Base-by-base conservation (phyloP, 2,329 filamentous ascomycete species). In the Aotearoamyces nothofagi region DNA sequence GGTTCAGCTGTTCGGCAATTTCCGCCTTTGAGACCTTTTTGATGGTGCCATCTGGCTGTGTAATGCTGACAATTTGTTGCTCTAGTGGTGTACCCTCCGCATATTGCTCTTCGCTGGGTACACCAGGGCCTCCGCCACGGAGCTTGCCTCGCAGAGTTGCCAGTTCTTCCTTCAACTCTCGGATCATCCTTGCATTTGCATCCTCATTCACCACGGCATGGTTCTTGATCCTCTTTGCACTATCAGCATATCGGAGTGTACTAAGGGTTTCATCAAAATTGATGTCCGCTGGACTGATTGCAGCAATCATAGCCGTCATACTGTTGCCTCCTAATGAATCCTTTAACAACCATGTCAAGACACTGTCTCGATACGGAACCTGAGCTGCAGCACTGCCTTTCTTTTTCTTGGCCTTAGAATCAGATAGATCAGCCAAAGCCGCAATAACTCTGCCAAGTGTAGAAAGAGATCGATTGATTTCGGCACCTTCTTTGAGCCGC, bases 281-380 rank as follows among this genome's bases (percentile, higher is more conserved):
- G 60, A 96, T 96, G 55, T 98, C 90, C 31, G 90, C 90, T 4
- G 90, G 90, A 46, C 86, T 94, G 49, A 98, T 94, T 29, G 87
- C 87, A 28, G 90, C 92, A 63, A 98, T 98, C 92, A 98, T 98
- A 34, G 90, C 90, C 14, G 90, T 98, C 81, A 96, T 87, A 52
- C 87, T 96, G 63, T 98, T 98, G 47, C 90, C 90, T 50, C 90
- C 90, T 5, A 98, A 58, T 4, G 87, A 96, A 52, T 98, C 92
- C 50, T 98, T 98, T 40, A 98, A 57, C 24, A 98, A 60, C 90
- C 90, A 98, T 2, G 90, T 98, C 40, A 98, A 58, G 27, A 98
- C 74, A 48, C 83, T 93, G 60, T 98, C 92, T 67, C 90, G 79
- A 51, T 98, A 98, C 1, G 90, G 92, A 1, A 98, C 90, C 54